Conservation (phyloP, 163 green algal genomes). For the Scenedesmus sp. region DNA sequence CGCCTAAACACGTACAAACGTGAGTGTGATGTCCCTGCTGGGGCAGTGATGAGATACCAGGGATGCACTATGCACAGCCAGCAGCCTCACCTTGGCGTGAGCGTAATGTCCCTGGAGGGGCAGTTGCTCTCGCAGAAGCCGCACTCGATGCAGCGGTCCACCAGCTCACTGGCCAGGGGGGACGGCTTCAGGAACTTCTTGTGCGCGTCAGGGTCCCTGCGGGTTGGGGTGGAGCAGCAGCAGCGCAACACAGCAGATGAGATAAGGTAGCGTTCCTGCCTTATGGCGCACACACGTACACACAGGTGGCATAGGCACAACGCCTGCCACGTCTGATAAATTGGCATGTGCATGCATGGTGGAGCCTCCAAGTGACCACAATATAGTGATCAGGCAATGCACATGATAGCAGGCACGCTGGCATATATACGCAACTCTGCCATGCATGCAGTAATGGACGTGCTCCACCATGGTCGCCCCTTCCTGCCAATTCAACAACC, state of each 20-base stretch:
- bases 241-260: neutral
- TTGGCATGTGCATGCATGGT: too few relatives aligned
- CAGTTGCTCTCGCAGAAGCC: conserved; percentile 99
- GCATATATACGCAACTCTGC: too few relatives aligned
- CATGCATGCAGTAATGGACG: too few relatives aligned
- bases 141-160: conserved; percentile 98
- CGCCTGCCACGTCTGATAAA: too few relatives aligned
- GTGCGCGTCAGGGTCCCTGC: conserved; percentile 85
- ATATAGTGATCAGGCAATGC: too few relatives aligned
- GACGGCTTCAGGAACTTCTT: conserved; percentile 90
- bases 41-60: neutral
- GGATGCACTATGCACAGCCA: neutral
- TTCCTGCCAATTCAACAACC: too few relatives aligned
- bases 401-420: too few relatives aligned
- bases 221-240: neutral
- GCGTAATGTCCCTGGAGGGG: conserved; percentile 89
- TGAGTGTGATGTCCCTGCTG: neutral
- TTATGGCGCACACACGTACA: too few relatives aligned
- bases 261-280: too few relatives aligned
- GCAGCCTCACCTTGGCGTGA: conserved; percentile 81
- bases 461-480: too few relatives aligned
- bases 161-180: conserved; percentile 79
- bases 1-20: neutral
- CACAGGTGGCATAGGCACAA: too few relatives aligned
- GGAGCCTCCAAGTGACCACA: too few relatives aligned